Evolutionary conservation across 805 yeast species (phyloP).

Genomic region (Lipomyces lipofer): DNA sequence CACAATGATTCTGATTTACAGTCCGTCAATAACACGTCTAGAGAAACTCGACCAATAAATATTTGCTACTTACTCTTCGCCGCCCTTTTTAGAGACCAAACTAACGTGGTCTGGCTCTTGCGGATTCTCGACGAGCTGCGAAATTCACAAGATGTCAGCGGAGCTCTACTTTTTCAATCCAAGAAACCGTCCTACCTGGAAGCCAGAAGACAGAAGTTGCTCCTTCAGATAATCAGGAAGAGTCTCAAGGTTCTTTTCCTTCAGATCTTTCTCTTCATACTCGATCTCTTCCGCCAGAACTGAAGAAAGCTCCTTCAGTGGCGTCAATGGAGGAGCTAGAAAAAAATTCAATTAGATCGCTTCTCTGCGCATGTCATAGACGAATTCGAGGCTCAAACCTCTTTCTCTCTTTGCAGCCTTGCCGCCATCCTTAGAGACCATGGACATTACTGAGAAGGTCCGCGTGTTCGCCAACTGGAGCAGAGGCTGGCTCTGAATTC

Average conservation of each 20-base stretch:
- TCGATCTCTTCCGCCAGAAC: conserved; percentile 15
- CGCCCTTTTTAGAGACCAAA: conserved; percentile 1
- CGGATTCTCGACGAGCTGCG: neutral
- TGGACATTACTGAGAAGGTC: conserved; percentile 10
- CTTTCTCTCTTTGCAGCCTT: conserved; percentile 1
- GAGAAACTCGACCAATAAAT: neutral
- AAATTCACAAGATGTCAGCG: neutral
- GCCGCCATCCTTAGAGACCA: neutral
- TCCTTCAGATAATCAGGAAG: conserved; percentile 8
- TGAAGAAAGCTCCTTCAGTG: conserved; percentile 5
- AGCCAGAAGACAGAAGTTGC: conserved; percentile 8
- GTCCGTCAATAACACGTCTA: neutral
- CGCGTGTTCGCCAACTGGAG: too few relatives aligned
- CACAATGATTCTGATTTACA: conserved; percentile 8
- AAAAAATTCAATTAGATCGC: neutral
- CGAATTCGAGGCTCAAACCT: neutral
- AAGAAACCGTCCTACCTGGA: neutral
- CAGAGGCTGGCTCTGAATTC: neutral
- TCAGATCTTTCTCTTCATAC: conserved; percentile 12
- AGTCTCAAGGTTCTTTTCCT: conserved; percentile 7
- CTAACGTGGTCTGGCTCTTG: conserved; percentile 4
- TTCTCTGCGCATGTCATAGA: neutral
- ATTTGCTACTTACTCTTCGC: neutral
- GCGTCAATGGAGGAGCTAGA: neutral
- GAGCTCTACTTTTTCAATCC: neutral